Evolutionary conservation across 345 rosid species (phyloP).

Genomic region (Linum lewisii): DNA sequence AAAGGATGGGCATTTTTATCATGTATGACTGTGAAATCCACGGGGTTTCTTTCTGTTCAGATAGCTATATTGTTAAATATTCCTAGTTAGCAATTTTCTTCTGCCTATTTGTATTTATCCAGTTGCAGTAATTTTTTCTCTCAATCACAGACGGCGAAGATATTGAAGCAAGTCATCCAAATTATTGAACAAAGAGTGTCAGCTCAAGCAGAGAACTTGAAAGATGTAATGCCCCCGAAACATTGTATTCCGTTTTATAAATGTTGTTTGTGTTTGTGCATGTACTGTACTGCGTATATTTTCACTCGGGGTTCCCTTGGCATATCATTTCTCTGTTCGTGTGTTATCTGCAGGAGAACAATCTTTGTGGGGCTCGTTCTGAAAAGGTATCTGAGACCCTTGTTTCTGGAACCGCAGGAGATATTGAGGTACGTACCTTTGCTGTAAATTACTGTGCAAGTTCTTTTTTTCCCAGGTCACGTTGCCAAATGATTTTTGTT

Average conservation of each 20-base stretch:
- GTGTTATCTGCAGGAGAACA: constrained; percentile 56
- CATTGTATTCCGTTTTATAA: constrained; percentile 10
- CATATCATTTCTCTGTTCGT: constrained; percentile 18
- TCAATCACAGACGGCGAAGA: constrained; percentile 41
- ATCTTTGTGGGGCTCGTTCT: constrained; percentile 47
- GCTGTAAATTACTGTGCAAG: neutral
- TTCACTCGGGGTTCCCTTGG: constrained; percentile 5
- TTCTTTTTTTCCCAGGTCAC: neutral
- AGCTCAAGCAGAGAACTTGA: constrained; percentile 54
- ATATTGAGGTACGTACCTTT: constrained; percentile 49
- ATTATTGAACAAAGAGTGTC: constrained; percentile 67
- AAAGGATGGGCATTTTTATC: constrained; percentile 54
- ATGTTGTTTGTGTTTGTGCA: constrained; percentile 4
- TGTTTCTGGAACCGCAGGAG: constrained; percentile 58
- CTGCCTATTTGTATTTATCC: constrained; percentile 9
- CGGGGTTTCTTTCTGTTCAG: constrained; percentile 10
- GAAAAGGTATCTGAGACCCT: constrained; percentile 77
- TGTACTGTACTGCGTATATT: constrained; percentile 7
- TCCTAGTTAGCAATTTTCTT: neutral
- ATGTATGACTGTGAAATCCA: constrained; percentile 42
- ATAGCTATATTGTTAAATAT: constrained; percentile 2
- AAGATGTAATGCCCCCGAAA: constrained; percentile 41
- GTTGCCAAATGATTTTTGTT: constrained; percentile 11
- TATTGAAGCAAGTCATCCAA: constrained; percentile 51
- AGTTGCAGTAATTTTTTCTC: constrained; percentile 1